phyloP scores from a whole-genome alignment of 176 grass and related monocot genomes.

The Oryza brachyantha region DNA sequence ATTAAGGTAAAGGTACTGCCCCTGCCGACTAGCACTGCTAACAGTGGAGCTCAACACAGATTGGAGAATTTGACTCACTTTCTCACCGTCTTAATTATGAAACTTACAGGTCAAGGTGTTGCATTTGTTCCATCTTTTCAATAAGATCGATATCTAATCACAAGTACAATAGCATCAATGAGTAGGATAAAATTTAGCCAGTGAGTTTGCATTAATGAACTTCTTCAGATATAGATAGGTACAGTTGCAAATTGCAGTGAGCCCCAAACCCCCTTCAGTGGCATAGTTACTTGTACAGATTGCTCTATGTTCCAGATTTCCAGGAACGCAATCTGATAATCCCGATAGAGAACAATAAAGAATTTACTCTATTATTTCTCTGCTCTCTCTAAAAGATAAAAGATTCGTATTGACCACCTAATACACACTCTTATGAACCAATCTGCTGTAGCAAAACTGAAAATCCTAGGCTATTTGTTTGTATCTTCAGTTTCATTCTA shows the following conservation, averaged over 20 bases:
- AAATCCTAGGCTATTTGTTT: conserved; percentile 13
- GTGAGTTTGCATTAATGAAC: conserved; percentile 5
- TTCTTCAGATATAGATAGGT: conserved; percentile 5
- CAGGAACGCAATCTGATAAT: not conserved
- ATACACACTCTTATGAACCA: not conserved
- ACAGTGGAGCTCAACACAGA: not conserved
- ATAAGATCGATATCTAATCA: not conserved
- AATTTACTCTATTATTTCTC: conserved; percentile 17
- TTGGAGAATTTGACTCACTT: not conserved
- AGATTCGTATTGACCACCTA: conserved; percentile 28
- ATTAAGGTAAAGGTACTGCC: conserved; percentile 12
- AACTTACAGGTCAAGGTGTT: not conserved
- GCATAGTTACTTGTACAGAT: not conserved
- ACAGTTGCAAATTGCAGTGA: not conserved
- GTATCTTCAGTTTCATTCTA: conserved; percentile 34
- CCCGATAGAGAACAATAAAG: not conserved
- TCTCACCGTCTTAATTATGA: not conserved
- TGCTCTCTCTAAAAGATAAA: conserved; percentile 27
- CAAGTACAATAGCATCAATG: not conserved
- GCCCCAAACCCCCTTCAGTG: not conserved
- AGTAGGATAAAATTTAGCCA: not conserved
- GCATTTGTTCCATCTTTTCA: not conserved
- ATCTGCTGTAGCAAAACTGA: not conserved
- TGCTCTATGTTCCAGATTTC: conserved; percentile 18
- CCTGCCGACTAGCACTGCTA: not conserved